Evolutionary conservation across 2,329 filamentous ascomycete genomes (phyloP), one percentile per base, ranked within the genome.

Genomic region (Fusarium concolor): DNA sequence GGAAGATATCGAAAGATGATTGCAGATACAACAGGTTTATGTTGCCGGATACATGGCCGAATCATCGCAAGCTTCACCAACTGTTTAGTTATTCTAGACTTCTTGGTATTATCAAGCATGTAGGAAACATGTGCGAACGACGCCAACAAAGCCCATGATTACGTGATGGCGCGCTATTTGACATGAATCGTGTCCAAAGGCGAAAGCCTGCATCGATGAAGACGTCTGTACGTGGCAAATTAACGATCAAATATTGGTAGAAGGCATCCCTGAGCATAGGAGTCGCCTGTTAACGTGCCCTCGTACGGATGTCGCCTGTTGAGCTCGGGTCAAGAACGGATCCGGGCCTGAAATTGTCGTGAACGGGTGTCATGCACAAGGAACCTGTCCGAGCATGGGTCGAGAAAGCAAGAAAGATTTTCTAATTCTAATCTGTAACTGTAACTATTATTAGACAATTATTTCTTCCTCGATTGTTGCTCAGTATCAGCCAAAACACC

Each of bases 401-500:
- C 4, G 2, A 20, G 4, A 9, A 28, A 1, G n/a, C n/a, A n/a
- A n/a, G n/a, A n/a, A n/a, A n/a, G n/a, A n/a, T n/a, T 6, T 12
- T 20, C 7, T 42, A 7, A 10, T 12, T 17, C 33, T 35, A 35
- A 17, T 6, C 15, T 35, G 15, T 35, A n/a, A 17, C 33, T 35
- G 33, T 8, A 35, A n/a, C 14, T 33, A 7, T 26, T 26, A 33
- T 15, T 33, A 3, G 14, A 3, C 12, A n/a, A 35, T 18, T n/a
- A 6, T 15, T 28, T 12, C 6, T 9, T 38, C 9, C 53, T 56
- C 29, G 12, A 31, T 18, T 62, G 47, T 49, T 76, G 70, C 59
- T 82, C 80, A 0, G 71, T 62, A 12, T 76, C 72, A 29, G 74
- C 76, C 45, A 82, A 49, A 15, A 81, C 77, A 2, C 71, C 58